Conservation (phyloP, 352 stramenopile species). For the Pythium dissimile region DNA sequence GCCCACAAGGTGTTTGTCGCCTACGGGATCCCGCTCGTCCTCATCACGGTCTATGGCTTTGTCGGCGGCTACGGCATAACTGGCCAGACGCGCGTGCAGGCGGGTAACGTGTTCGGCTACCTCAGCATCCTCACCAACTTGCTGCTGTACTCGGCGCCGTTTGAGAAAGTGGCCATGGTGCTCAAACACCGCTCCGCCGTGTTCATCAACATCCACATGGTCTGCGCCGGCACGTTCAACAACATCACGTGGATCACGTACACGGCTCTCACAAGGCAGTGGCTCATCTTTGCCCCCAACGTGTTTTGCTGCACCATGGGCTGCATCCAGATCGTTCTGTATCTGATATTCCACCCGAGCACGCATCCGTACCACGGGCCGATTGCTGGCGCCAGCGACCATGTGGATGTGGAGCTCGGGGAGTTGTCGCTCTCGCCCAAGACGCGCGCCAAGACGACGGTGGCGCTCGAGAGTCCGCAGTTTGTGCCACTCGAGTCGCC, state of each 20-base stretch:
- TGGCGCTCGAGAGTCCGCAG: neutral
- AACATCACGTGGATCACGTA: slow-evolving; percentile 49
- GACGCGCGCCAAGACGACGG: neutral
- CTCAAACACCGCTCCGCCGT: slow-evolving; percentile 41
- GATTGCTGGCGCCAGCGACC: neutral
- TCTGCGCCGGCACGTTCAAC: slow-evolving; percentile 40
- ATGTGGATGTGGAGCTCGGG: slow-evolving; percentile 2
- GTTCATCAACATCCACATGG: slow-evolving; percentile 51
- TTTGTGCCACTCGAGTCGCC: slow-evolving; percentile 14
- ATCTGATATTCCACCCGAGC: slow-evolving; percentile 47
- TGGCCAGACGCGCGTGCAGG: slow-evolving; percentile 21
- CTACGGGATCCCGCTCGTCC: slow-evolving; percentile 17
- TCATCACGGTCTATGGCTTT: slow-evolving; percentile 38
- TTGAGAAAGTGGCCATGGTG: slow-evolving; percentile 47
- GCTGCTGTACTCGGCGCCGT: slow-evolving; percentile 57
- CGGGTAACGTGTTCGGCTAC: slow-evolving; percentile 32
- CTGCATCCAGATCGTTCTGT: slow-evolving; percentile 34
- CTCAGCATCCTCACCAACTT: slow-evolving; percentile 37
- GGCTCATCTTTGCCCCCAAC: slow-evolving; percentile 55
- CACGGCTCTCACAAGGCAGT: slow-evolving; percentile 32
- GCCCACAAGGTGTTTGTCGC: slow-evolving; percentile 29
- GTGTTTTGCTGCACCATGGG: slow-evolving; percentile 33
- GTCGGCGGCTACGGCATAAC: slow-evolving; percentile 33
- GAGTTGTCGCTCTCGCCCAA: neutral
- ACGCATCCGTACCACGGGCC: slow-evolving; percentile 29